phyloP scores from a whole-genome alignment of 2,329 filamentous ascomycete genomes.

The Trichoderma afroharzianum region DNA sequence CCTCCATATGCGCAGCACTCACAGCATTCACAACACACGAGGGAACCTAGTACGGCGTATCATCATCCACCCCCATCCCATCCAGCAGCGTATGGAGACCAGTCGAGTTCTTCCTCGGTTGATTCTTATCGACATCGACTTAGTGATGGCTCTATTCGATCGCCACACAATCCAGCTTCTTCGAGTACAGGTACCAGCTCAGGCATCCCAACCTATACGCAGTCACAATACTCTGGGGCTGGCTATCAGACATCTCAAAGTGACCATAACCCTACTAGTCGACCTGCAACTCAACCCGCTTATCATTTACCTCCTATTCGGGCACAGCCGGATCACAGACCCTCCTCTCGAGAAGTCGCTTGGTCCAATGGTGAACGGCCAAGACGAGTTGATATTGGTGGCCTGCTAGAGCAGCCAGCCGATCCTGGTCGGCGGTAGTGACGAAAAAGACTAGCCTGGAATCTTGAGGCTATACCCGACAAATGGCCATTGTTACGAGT shows the following conservation, averaged over 20 bases:
- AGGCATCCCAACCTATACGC: constrained; percentile 36
- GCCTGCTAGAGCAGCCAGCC: constrained; percentile 57
- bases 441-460: no score
- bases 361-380: constrained; percentile 49
- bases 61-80: constrained; percentile 33
- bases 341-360: constrained; percentile 21
- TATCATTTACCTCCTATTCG: constrained; percentile 51
- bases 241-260: constrained; percentile 53
- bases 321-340: constrained; percentile 32
- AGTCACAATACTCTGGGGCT: constrained; percentile 45
- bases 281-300: constrained; percentile 31
- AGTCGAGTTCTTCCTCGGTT: constrained; percentile 45
- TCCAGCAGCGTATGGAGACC: constrained; percentile 38
- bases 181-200: constrained; percentile 32
- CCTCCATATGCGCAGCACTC: neutral
- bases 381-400: constrained; percentile 57
- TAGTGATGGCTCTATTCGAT: constrained; percentile 32
- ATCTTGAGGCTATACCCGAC: no score
- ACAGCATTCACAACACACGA: constrained; percentile 25
- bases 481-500: neutral
- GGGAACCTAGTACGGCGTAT: constrained; percentile 43
- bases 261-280: constrained; percentile 40
- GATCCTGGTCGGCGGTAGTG: constrained; percentile 25
- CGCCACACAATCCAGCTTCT: constrained; percentile 21
- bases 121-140: constrained; percentile 43